Evolutionary conservation across 176 grass and related monocot species (phyloP).

Genomic region (Aegilops tauschii): DNA sequence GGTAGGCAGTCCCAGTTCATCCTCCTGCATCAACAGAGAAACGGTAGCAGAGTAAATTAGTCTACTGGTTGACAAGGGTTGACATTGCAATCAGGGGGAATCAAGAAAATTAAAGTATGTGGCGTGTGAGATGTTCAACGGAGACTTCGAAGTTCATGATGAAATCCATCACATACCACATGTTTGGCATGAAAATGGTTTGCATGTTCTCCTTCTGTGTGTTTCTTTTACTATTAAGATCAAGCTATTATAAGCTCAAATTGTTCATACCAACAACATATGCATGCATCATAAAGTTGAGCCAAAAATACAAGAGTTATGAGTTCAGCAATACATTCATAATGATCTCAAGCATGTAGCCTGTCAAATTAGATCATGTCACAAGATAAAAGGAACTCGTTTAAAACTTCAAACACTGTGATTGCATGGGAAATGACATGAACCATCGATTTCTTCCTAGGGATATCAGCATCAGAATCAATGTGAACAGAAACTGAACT

Average conservation of each 20-base stretch:
- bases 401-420: background rate
- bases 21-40: background rate
- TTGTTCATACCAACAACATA: background rate
- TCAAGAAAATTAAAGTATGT: background rate
- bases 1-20: background rate
- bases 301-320: background rate
- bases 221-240: constrained; percentile 6
- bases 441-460: background rate
- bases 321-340: background rate
- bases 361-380: background rate
- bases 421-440: background rate
- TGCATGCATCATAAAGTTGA: background rate
- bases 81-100: background rate
- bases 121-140: background rate
- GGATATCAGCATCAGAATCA: background rate
- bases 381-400: background rate
- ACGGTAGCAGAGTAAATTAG: background rate
- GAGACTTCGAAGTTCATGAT: background rate
- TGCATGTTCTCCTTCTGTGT: background rate
- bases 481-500: background rate
- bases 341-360: background rate
- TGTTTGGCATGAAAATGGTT: background rate
- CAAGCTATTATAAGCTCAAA: background rate
- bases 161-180: background rate
- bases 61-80: background rate